Evolutionary conservation across 331 rosid genomes (phyloP).

Genomic region (Acacia pycnantha): DNA sequence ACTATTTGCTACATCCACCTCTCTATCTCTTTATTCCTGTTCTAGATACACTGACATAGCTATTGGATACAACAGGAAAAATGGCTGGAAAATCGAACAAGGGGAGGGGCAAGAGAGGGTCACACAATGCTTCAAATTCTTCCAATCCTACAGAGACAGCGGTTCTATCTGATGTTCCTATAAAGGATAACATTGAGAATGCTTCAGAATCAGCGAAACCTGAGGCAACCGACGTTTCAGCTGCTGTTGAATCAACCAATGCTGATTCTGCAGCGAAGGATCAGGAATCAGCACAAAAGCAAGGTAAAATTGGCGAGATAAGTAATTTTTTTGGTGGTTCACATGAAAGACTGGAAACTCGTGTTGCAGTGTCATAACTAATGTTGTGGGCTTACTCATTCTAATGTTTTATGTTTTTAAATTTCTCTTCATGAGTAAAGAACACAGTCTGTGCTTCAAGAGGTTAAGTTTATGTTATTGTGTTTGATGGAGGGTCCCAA

Average conservation of each 20-base stretch:
- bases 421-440: background rate
- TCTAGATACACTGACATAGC: constrained; percentile 22
- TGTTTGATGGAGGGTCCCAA: constrained; percentile 9
- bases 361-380: background rate
- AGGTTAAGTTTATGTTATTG: background rate
- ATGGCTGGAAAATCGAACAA: constrained; percentile 94
- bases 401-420: background rate
- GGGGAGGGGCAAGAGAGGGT: constrained; percentile 64
- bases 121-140: constrained; percentile 32
- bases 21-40: background rate
- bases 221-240: constrained; percentile 45
- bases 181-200: constrained; percentile 36
- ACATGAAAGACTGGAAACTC: constrained; percentile 8
- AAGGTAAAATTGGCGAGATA: constrained; percentile 53
- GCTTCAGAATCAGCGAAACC: constrained; percentile 40
- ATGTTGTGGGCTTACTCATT: background rate
- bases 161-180: constrained; percentile 44
- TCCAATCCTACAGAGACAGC: constrained; percentile 41
- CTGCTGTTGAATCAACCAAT: constrained; percentile 37
- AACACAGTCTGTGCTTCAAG: background rate
- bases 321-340: background rate
- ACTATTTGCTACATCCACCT: background rate
- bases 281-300: constrained; percentile 55
- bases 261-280: constrained; percentile 45
- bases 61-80: constrained; percentile 34